Conservation (phyloP, 1,284 basidiomycete genomes). For the Cryptococcus depauperatus region DNA sequence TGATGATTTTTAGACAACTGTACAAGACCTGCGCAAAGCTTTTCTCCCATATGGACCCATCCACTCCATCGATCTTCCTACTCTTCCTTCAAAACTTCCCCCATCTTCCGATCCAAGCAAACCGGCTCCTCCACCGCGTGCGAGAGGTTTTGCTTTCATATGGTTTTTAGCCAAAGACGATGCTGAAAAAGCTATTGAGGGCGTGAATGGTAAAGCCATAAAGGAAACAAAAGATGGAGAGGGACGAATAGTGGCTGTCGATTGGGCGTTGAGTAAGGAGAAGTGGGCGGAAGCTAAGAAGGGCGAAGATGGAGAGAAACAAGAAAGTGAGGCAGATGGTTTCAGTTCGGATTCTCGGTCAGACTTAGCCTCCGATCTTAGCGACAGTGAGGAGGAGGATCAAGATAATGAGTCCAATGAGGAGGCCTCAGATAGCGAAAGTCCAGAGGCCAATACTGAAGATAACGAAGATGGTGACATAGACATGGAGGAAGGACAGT, state of each 20-base stretch:
- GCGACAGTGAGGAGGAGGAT: constrained; percentile 8
- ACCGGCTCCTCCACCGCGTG: constrained; percentile 46
- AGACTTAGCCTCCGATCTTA: constrained; percentile 16
- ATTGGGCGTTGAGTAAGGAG: constrained; percentile 93
- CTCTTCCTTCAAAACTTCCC: constrained; percentile 47
- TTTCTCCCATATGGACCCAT: constrained; percentile 87
- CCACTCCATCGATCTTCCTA: constrained; percentile 74
- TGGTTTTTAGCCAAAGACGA: constrained; percentile 85
- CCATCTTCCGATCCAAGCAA: constrained; percentile 33
- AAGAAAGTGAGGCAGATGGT: constrained; percentile 43
- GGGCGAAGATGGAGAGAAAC: constrained; percentile 49
- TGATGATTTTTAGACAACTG: constrained; percentile 54
- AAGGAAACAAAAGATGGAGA: constrained; percentile 41
- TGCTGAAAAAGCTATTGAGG: constrained; percentile 74
- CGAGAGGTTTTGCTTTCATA: constrained; percentile 88
- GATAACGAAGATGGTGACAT: constrained; percentile 37
- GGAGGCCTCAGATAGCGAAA: constrained; percentile 34
- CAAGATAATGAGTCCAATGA: constrained; percentile 42
- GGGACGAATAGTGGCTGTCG: constrained; percentile 77
- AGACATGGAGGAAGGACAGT: constrained; percentile 52
- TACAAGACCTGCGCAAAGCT: constrained; percentile 75
- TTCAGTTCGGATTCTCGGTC: constrained; percentile 23
- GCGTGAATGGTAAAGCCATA: constrained; percentile 70
- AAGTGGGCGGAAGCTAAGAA: constrained; percentile 70
- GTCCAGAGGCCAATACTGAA: constrained; percentile 37